Evolutionary conservation across 2,329 filamentous ascomycete species (phyloP).

Genomic region (Emergomyces orientalis): DNA sequence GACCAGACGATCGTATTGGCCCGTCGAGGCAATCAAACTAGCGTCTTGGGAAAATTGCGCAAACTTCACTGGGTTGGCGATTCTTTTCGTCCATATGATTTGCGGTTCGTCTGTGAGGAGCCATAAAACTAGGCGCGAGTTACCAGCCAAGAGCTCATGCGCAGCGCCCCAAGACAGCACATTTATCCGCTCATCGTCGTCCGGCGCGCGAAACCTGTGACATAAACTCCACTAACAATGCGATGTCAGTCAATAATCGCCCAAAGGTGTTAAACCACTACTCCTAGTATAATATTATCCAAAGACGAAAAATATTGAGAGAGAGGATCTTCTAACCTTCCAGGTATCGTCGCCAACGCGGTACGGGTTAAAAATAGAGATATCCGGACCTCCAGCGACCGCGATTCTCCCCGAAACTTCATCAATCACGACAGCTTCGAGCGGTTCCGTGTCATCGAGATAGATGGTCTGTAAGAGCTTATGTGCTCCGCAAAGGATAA

Average conservation of each 20-base stretch:
- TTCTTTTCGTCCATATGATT: slow-evolving; percentile 61
- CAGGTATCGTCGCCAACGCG: slow-evolving; percentile 60
- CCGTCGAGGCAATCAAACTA: slow-evolving; percentile 72
- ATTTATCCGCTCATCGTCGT: slow-evolving; percentile 36
- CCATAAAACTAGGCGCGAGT: slow-evolving; percentile 62
- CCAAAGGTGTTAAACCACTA: neutral
- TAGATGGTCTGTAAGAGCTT: slow-evolving; percentile 83
- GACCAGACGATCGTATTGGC: slow-evolving; percentile 68
- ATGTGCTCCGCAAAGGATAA: slow-evolving; percentile 66
- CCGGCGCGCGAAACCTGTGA: slow-evolving; percentile 38
- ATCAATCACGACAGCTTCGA: slow-evolving; percentile 73
- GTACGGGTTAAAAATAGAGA: slow-evolving; percentile 72
- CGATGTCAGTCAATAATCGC: slow-evolving; percentile 12
- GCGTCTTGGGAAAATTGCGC: slow-evolving; percentile 80
- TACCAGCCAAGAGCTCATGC: slow-evolving; percentile 75
- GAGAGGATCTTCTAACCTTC: slow-evolving; percentile 48
- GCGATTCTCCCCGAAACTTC: slow-evolving; percentile 78
- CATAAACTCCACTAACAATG: slow-evolving; percentile 49
- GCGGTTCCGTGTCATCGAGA: slow-evolving; percentile 56
- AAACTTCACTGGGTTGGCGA: slow-evolving; percentile 64
- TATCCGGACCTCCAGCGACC: slow-evolving; percentile 54
- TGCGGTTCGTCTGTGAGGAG: slow-evolving; percentile 38
- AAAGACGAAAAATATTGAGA: neutral
- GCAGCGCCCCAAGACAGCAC: slow-evolving; percentile 78
- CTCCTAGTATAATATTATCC: slow-evolving; percentile 13